Base-by-base conservation (phyloP, 805 yeast genomes). In the Diddensiella santjacobensis region DNA sequence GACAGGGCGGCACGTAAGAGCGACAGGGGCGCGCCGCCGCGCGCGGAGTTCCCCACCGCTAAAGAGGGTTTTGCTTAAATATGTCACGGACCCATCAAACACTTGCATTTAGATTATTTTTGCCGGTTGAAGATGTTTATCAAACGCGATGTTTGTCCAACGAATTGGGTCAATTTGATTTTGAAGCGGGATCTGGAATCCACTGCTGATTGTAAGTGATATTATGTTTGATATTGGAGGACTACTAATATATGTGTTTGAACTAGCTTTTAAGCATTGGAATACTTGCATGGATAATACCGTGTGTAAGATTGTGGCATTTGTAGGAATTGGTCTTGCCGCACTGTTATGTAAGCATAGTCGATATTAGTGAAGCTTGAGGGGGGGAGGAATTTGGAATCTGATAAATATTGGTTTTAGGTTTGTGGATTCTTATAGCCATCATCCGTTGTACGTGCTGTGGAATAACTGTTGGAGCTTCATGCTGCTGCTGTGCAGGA, bases 211-310 rank as follows among this genome's bases (percentile, higher is more conserved):
- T 45, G 46, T 43, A 43, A 33, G 46, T 36, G 4, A 2, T n/a
- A 10, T 17, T 8, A 35, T n/a, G n/a, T 6, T 35, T 6, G 39
- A n/a, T 20, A 38, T 20, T 6, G 6, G 5, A 38, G 19, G 31
- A 8, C 31, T 8, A 8, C 11, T 24, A 15, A 3, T 13, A 4
- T 38, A 18, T 5, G 11, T 17, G 5, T 6, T 6, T 5, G 20
- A 18, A 23, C 15, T 43, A 52, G 59, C 84, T 3, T 83, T 83
- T 70, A 77, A 71, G 59, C 55, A 63, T 45, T 86, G 95, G 93
- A 79, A 82, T 60, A 77, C 86, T 2, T 87, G 95, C 66, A 85
- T 84, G 91, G 83, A 75, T 59, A 83, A 84, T 64, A 80, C 68
- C 40, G 72, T 81, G 41, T 87, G 95, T 66, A 87, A 86, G 60